Percentiles rank a stretch among this genome's conserved stretches.
Evolutionary conservation across 768 basidiomycete species (phyloP).

Genomic region (Agaricus subrufescens): DNA sequence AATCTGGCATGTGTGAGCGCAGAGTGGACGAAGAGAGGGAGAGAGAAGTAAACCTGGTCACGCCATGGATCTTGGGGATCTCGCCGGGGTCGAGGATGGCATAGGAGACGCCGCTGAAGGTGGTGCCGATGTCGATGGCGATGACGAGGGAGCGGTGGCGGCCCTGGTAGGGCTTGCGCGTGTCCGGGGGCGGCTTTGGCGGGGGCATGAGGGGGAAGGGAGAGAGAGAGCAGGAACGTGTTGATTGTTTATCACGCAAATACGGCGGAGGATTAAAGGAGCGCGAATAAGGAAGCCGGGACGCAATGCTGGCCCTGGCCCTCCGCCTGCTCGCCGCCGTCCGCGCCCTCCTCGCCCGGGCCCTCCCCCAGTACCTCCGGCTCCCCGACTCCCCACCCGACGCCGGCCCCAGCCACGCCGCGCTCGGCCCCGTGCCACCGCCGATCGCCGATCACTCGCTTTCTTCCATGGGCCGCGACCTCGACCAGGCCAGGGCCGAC

Average conservation of each 20-base stretch:
- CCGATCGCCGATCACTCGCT: slow-evolving; percentile 35
- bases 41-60: slow-evolving; percentile 54
- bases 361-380: slow-evolving; percentile 1
- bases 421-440: slow-evolving; percentile 39
- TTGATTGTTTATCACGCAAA: slow-evolving; percentile 5
- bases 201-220: slow-evolving; percentile 14
- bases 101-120: slow-evolving; percentile 81
- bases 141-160: slow-evolving; percentile 61
- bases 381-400: background rate
- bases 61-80: slow-evolving; percentile 76
- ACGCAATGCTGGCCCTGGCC: slow-evolving; percentile 1
- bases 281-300: background rate
- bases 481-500: slow-evolving; percentile 51
- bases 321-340: slow-evolving; percentile 34
- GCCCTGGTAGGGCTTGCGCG: slow-evolving; percentile 72
- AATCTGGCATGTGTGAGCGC: slow-evolving; percentile 41
- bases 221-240: slow-evolving; percentile 3
- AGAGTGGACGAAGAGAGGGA: background rate
- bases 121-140: slow-evolving; percentile 80
- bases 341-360: slow-evolving; percentile 40
- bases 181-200: slow-evolving; percentile 56
- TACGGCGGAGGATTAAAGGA: background rate
- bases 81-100: slow-evolving; percentile 79
- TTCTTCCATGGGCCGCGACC: slow-evolving; percentile 48
- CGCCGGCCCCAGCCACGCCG: slow-evolving; percentile 3